Evolutionary conservation across 2,329 filamentous ascomycete genomes (phyloP).

Genomic region (Pseudogymnoascus sp.): DNA sequence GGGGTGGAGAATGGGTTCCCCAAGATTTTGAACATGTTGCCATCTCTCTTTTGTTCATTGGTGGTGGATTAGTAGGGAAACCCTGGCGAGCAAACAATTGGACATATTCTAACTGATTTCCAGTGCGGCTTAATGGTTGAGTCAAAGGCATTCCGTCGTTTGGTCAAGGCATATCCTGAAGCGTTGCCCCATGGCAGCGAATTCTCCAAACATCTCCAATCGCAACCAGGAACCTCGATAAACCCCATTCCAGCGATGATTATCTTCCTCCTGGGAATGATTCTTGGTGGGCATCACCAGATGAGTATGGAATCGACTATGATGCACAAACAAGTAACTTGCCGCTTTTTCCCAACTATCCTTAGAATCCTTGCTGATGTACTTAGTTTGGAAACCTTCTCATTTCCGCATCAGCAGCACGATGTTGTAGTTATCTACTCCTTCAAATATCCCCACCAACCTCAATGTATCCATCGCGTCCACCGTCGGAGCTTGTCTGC

Average conservation of each 20-base stretch:
- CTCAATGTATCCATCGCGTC: constrained; percentile 6
- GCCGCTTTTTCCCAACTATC: constrained; percentile 6
- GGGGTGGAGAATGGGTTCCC: constrained; percentile 9
- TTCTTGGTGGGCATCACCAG: constrained; percentile 8
- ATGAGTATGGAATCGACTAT: constrained; percentile 4
- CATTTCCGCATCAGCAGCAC: constrained; percentile 5
- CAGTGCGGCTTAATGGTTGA: constrained; percentile 12
- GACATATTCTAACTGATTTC: constrained; percentile 11
- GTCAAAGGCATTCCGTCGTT: constrained; percentile 11
- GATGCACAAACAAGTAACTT: constrained; percentile 12
- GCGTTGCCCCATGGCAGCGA: constrained; percentile 1
- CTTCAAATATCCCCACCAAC: constrained; percentile 5
- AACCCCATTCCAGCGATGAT: constrained; percentile 11
- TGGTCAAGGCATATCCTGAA: constrained; percentile 9
- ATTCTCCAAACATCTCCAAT: constrained; percentile 2
- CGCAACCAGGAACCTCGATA: neutral
- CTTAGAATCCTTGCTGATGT: constrained; percentile 10
- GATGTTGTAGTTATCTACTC: constrained; percentile 9
- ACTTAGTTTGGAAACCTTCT: constrained; percentile 10
- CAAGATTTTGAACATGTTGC: constrained; percentile 11
- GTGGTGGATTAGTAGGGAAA: constrained; percentile 10
- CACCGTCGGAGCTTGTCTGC: constrained; percentile 8
- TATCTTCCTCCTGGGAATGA: constrained; percentile 11
- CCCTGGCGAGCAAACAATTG: constrained; percentile 5
- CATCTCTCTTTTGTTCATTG: constrained; percentile 11